phyloP scores from a whole-genome alignment of 306 rosid species.

The Vigna angularis region DNA sequence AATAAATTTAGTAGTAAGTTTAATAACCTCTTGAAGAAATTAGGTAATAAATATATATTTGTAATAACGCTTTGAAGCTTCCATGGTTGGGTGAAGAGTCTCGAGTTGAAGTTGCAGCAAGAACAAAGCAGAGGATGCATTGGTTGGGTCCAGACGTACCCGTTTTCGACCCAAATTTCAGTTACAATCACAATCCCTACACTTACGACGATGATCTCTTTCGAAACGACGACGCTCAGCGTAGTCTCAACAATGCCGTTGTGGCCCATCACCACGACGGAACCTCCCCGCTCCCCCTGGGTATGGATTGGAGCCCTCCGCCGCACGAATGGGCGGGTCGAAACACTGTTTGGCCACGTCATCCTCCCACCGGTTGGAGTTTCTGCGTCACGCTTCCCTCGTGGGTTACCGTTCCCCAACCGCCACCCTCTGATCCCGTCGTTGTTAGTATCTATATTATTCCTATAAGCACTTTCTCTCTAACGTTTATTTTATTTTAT shows the following conservation, averaged over 20 bases:
- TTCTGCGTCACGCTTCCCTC: constrained; percentile 83
- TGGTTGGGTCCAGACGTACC: constrained; percentile 57
- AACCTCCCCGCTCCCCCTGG: constrained; percentile 88
- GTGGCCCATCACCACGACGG: constrained; percentile 75
- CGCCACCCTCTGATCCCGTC: constrained; percentile 68
- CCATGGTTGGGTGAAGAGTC: not conserved
- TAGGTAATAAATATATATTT: too few relatives aligned
- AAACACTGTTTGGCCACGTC: constrained; percentile 75
- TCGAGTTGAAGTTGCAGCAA: not conserved
- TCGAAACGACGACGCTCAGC: not conserved
- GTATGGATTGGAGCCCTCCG: constrained; percentile 94
- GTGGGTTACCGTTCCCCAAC: constrained; percentile 65
- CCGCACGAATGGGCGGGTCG: constrained; percentile 81
- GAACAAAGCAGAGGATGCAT: not conserved
- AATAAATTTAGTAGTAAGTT: too few relatives aligned
- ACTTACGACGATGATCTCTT: not conserved
- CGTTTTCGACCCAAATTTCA: constrained; percentile 50
- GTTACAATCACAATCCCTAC: constrained; percentile 19
- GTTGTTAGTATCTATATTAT: constrained; percentile 51
- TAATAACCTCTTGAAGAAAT: too few relatives aligned
- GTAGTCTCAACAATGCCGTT: constrained; percentile 16
- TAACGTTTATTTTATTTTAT: not conserved
- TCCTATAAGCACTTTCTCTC: not conserved
- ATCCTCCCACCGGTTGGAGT: constrained; percentile 76
- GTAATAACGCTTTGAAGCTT: not conserved